These are phyloP conservation scores for Kentomonas sorsogonicus DNA, from an alignment of 208 protist genomes.

Conservation along the genomic window DNA sequence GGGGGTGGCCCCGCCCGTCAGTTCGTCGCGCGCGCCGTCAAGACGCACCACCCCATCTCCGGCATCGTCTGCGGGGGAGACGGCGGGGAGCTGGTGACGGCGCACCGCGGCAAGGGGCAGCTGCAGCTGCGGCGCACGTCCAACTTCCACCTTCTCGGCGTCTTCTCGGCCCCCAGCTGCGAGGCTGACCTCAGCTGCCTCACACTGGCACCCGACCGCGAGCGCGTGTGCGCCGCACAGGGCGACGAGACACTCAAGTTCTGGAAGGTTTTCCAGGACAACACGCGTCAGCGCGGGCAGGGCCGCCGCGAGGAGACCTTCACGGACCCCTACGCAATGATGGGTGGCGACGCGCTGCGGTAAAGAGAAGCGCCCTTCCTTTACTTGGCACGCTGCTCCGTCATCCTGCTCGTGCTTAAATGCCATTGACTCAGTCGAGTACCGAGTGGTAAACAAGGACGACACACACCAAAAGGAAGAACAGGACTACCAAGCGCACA, in stretches of 20 bases:
- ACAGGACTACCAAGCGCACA: no score
- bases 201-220: conserved; percentile 55
- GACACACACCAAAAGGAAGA: no score
- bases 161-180: conserved; percentile 50
- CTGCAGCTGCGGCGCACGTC: conserved; percentile 63
- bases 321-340: background rate
- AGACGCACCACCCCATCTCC: conserved; percentile 55
- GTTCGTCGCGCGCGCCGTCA: conserved; percentile 50
- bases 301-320: background rate
- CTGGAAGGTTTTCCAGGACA: conserved; percentile 67
- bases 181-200: conserved; percentile 44
- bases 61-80: conserved; percentile 39
- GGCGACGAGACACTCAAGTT: conserved; percentile 79
- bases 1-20: background rate
- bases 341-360: conserved; percentile 8
- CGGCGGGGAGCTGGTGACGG: conserved; percentile 45
- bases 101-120: conserved; percentile 56
- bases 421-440: no score
- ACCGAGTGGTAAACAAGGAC: no score
- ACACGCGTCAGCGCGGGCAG: background rate
- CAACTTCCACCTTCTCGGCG: conserved; percentile 56
- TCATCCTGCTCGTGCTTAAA: no score
- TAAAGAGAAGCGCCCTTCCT: conserved; percentile 3
- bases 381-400: no score
- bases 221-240: conserved; percentile 71